Evolutionary conservation across 192 early-diverging fungal genomes (phyloP).

Genomic region (Cladochytrium replicatum): DNA sequence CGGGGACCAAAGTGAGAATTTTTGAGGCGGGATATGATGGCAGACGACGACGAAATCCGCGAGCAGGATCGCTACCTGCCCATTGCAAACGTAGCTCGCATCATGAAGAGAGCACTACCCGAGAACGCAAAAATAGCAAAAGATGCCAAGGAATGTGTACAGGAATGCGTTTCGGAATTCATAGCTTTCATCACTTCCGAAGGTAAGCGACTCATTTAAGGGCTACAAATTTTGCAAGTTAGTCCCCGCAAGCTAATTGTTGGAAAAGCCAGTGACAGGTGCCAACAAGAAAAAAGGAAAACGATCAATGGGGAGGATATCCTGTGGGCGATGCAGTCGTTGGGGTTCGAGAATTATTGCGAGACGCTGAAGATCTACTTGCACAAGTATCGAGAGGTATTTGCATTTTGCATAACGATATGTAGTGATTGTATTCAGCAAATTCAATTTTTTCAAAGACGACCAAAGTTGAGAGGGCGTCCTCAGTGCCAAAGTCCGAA

Average conservation of each 20-base stretch:
- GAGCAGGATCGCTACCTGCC: slow-evolving; percentile 96
- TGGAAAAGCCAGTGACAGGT: slow-evolving; percentile 77
- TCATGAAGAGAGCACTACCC: slow-evolving; percentile 95
- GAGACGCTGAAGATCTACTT: slow-evolving; percentile 85
- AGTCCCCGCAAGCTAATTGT: neutral
- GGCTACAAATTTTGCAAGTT: slow-evolving; percentile 1
- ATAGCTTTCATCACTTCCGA: slow-evolving; percentile 97
- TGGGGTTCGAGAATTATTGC: slow-evolving; percentile 96
- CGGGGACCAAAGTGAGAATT: no score
- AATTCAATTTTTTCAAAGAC: no score
- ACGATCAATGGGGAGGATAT: slow-evolving; percentile 98
- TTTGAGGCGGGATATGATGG: neutral
- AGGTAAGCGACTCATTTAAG: slow-evolving; percentile 33
- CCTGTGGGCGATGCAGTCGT: slow-evolving; percentile 92
- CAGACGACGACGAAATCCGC: no score
- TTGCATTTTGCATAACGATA: no score
- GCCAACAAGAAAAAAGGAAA: slow-evolving; percentile 90
- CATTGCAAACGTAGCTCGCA: slow-evolving; percentile 87
- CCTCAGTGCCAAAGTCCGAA: no score
- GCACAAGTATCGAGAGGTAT: slow-evolving; percentile 80
- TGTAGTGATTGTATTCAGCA: no score
- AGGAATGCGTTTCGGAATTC: slow-evolving; percentile 98
- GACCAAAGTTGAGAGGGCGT: no score
- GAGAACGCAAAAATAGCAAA: slow-evolving; percentile 98
- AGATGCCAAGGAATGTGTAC: slow-evolving; percentile 92